A percentile compares a stretch with the other conserved stretches of the same genome.
These are phyloP conservation scores for Plantago major DNA, from an alignment of 257 asterid species.

Conservation along the genomic window DNA sequence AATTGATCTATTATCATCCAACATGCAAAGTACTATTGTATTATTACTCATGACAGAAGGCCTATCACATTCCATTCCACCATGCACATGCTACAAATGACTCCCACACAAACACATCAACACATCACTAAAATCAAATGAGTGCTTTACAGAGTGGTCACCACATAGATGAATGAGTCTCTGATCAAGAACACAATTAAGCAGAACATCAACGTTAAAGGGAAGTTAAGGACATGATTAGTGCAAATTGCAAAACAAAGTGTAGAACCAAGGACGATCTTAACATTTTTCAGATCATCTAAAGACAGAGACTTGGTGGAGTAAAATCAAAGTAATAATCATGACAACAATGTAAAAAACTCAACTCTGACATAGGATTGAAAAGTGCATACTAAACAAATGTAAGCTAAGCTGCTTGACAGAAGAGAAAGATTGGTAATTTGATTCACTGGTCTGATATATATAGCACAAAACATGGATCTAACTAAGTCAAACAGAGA, in stretches of 20 bases:
- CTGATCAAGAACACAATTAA: neutral
- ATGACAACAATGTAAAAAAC: neutral
- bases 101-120: constrained; percentile 20
- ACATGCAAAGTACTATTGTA: constrained; percentile 13
- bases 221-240: too few relatives aligned
- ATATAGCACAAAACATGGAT: constrained; percentile 29
- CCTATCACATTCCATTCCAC: constrained; percentile 14
- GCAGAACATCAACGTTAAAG: neutral
- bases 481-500: constrained; percentile 15
- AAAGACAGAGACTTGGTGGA: neutral
- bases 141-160: constrained; percentile 36
- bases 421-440: constrained; percentile 6
- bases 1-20: constrained; percentile 19
- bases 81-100: constrained; percentile 17
- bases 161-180: constrained; percentile 14
- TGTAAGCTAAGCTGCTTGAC: neutral
- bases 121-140: constrained; percentile 42
- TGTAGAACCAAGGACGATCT: neutral
- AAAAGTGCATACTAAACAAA: neutral
- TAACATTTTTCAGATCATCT: too few relatives aligned
- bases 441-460: neutral
- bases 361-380: neutral
- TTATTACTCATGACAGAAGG: too few relatives aligned
- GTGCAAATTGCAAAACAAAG: constrained; percentile 15
- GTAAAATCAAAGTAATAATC: constrained; percentile 3